Conservation (phyloP, 805 yeast genomes). For the Candida nonsorbophila region DNA sequence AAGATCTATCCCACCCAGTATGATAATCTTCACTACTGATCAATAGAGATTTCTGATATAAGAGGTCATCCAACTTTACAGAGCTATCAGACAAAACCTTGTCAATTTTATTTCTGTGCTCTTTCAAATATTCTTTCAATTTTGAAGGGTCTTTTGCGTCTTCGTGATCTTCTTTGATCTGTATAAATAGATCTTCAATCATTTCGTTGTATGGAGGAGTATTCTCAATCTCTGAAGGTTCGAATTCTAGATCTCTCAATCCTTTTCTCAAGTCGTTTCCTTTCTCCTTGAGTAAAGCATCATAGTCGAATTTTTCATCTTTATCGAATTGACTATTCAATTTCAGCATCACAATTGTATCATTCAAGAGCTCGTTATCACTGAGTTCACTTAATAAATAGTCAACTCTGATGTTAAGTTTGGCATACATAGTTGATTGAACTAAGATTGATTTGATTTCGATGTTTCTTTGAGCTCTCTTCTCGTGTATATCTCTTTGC, state of each 20-base stretch:
- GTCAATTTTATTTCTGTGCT: constrained; percentile 68
- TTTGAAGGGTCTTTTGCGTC: constrained; percentile 37
- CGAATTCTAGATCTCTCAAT: constrained; percentile 31
- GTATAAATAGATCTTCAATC: constrained; percentile 86
- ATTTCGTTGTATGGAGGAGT: constrained; percentile 78
- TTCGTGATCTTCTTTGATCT: constrained; percentile 57
- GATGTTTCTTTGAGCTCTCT: constrained; percentile 72
- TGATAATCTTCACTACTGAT: constrained; percentile 89
- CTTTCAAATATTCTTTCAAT: constrained; percentile 35
- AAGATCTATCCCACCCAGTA: constrained; percentile 86
- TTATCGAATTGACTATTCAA: constrained; percentile 52
- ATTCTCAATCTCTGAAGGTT: constrained; percentile 31
- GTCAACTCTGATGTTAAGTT: constrained; percentile 70
- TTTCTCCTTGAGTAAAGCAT: constrained; percentile 25
- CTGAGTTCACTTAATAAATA: constrained; percentile 43
- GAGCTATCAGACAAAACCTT: constrained; percentile 59
- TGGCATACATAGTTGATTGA: constrained; percentile 76
- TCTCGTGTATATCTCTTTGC: constrained; percentile 94
- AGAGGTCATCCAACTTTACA: constrained; percentile 60
- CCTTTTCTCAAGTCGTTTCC: constrained; percentile 44
- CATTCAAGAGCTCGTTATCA: constrained; percentile 31
- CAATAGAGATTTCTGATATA: constrained; percentile 64
- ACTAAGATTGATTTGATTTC: constrained; percentile 73
- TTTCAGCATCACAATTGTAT: constrained; percentile 26
- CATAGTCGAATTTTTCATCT: constrained; percentile 49